A percentile compares a stretch with the other conserved stretches of the same genome.
Evolutionary conservation across 2,329 filamentous ascomycete species (phyloP).

Genomic region (Akanthomyces muscarius): DNA sequence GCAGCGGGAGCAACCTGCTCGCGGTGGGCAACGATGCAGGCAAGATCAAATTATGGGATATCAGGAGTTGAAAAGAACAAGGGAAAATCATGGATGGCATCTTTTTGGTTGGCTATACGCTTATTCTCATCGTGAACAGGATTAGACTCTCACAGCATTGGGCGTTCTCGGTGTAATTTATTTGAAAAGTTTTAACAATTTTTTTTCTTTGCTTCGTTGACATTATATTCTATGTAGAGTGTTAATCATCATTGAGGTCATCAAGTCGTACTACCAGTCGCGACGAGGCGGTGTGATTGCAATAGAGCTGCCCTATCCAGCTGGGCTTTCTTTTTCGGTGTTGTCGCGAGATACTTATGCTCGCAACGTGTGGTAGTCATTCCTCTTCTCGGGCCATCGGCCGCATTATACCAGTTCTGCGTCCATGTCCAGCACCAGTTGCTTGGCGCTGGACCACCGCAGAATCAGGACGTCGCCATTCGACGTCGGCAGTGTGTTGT

Average conservation of each 20-base stretch:
- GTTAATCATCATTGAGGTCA: neutral
- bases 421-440: constrained; percentile 49
- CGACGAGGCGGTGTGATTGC: neutral
- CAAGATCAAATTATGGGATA: constrained; percentile 88
- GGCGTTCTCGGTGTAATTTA: constrained; percentile 12
- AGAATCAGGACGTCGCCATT: constrained; percentile 66
- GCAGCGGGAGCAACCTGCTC: constrained; percentile 61
- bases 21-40: constrained; percentile 87
- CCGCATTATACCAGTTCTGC: constrained; percentile 55
- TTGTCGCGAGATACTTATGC: neutral
- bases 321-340: neutral
- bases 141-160: constrained; percentile 13
- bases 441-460: constrained; percentile 70
- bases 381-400: neutral
- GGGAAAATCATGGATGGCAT: neutral
- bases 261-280: neutral
- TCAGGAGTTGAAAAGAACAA: constrained; percentile 51
- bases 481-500: constrained; percentile 54
- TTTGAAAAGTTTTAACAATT: constrained; percentile 1
- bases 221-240: neutral
- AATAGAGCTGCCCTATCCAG: neutral
- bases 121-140: neutral
- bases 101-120: neutral
- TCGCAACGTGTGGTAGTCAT: neutral
- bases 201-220: neutral